phyloP scores from a whole-genome alignment of 106 monocot species.

The Ottelia alismoides region DNA sequence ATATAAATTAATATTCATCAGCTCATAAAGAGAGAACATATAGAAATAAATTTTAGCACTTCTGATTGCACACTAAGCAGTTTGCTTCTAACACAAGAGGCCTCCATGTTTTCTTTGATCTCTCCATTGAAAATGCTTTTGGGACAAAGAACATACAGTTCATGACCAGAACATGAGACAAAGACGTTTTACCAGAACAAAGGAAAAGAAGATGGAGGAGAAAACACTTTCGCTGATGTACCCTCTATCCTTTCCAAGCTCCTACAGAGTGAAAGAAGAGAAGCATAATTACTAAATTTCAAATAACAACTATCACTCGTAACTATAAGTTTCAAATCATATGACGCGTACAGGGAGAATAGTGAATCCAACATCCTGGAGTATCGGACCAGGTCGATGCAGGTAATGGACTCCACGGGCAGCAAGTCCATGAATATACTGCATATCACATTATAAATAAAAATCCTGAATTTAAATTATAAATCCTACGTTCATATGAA shows the following conservation, averaged over 20 bases:
- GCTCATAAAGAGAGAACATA: not conserved
- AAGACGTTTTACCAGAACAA: constrained; percentile 37
- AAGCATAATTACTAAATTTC: too few species aligned
- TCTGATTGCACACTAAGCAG: not conserved
- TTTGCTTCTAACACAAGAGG: not conserved
- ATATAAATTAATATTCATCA: too few species aligned
- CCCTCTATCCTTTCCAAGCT: constrained; percentile 60
- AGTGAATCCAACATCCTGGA: constrained; percentile 67
- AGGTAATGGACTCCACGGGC: constrained; percentile 89
- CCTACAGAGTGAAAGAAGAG: constrained; percentile 41
- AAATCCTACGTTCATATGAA: not conserved
- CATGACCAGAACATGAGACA: not conserved
- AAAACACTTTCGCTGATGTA: too few species aligned
- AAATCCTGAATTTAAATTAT: not conserved
- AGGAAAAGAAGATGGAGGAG: constrained; percentile 44
- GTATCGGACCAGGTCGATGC: constrained; percentile 69
- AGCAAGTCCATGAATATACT: too few species aligned
- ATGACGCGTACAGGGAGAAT: constrained; percentile 2
- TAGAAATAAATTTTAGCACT: too few species aligned
- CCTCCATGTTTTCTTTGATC: too few species aligned
- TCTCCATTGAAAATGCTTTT: too few species aligned
- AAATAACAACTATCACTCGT: too few species aligned
- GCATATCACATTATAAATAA: not conserved
- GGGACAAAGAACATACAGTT: not conserved
- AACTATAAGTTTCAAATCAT: not conserved